Percentiles rank a stretch among this genome's conserved stretches.
phyloP scores from a whole-genome alignment of 192 early-diverging fungal genomes.

The Linderina pennispora region DNA sequence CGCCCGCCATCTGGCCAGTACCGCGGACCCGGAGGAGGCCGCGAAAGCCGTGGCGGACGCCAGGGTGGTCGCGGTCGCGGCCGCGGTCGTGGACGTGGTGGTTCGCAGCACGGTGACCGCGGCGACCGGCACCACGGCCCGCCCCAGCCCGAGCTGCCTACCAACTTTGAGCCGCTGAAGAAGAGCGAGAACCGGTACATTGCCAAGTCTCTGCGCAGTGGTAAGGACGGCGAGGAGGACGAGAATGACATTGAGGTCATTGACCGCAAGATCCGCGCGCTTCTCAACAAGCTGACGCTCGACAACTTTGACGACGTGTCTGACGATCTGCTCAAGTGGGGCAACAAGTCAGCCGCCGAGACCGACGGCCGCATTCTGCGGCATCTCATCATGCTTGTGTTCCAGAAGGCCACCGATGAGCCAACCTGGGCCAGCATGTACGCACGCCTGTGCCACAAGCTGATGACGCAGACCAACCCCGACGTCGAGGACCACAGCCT shows the following conservation, averaged over 20 bases:
- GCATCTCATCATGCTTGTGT: conserved; percentile 80
- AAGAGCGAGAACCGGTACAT: conserved; percentile 81
- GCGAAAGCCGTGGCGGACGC: conserved; percentile 53
- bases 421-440: conserved; percentile 87
- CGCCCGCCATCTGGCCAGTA: conserved; percentile 42
- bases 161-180: conserved; percentile 72
- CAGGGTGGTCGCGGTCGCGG: conserved; percentile 47
- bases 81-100: conserved; percentile 55
- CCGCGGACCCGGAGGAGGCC: conserved; percentile 46
- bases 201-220: conserved; percentile 20
- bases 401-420: conserved; percentile 95
- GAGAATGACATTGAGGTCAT: conserved; percentile 55
- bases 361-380: conserved; percentile 66
- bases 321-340: conserved; percentile 73
- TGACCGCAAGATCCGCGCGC: conserved; percentile 75
- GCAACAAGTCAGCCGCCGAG: conserved; percentile 62
- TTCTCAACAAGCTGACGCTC: conserved; percentile 95
- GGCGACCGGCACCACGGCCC: conserved; percentile 16
- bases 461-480: conserved; percentile 61
- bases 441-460: conserved; percentile 74
- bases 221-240: conserved; percentile 43
- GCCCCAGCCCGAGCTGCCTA: conserved; percentile 31
- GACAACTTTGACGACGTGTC: conserved; percentile 91
- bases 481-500: conserved; percentile 59
- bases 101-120: conserved; percentile 30